Conservation (phyloP, 176 grass and related monocot genomes). For the Avena eriantha region DNA sequence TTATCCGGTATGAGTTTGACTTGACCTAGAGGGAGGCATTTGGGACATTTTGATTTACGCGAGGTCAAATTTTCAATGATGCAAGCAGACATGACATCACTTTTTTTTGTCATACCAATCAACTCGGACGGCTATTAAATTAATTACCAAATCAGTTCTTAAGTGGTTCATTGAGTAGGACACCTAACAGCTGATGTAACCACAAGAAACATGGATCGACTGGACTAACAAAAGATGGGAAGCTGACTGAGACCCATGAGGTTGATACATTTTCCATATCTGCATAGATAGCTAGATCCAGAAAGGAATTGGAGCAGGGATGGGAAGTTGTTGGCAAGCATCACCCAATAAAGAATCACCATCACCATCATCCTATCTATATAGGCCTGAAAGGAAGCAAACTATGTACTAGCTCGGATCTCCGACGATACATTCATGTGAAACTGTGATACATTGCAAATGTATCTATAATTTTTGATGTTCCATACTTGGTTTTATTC, state of each 20-base stretch:
- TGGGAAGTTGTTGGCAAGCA: conserved; percentile 50
- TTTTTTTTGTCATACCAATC: conserved; percentile 32
- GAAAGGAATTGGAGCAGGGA: conserved; percentile 35
- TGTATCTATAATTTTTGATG: no score
- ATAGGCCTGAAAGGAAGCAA: conserved; percentile 10
- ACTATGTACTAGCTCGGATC: conserved; percentile 15
- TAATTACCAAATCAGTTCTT: conserved; percentile 16
- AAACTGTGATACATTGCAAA: no score
- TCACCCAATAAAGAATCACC: neutral
- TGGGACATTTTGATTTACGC: neutral
- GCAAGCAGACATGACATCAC: conserved; percentile 36
- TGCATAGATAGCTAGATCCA: neutral
- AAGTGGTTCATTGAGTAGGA: neutral
- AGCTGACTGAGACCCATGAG: conserved; percentile 28
- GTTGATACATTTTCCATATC: neutral
- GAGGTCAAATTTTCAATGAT: conserved; percentile 40
- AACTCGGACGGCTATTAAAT: conserved; percentile 27
- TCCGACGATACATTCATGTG: neutral
- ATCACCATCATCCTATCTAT: conserved; percentile 1
- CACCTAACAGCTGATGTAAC: conserved; percentile 51
- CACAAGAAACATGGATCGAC: conserved; percentile 33
- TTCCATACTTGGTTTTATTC: no score
- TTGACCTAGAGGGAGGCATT: conserved; percentile 9
- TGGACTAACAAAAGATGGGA: neutral
- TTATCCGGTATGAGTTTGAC: conserved; percentile 3